Evolutionary conservation across 2,329 filamentous ascomycete genomes (phyloP).

Genomic region (Calonectria pseudoreteaudii): DNA sequence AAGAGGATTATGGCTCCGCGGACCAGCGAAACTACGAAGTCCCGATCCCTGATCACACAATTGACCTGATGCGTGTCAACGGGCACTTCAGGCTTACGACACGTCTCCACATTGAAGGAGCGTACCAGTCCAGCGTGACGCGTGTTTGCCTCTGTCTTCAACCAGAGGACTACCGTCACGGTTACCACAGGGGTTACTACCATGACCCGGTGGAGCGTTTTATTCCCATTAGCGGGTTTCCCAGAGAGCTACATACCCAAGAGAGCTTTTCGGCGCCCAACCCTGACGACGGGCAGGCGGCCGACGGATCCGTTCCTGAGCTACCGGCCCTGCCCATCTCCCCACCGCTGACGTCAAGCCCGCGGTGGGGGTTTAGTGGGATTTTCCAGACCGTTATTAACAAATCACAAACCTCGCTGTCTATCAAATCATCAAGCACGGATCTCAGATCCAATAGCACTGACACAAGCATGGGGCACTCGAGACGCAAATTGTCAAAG

Average conservation of each 20-base stretch:
- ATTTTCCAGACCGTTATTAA: background rate
- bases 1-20: background rate
- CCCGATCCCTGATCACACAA: background rate
- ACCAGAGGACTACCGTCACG: background rate
- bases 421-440: background rate
- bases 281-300: background rate
- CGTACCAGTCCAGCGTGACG: background rate
- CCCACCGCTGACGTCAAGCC: background rate
- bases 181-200: background rate
- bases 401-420: background rate
- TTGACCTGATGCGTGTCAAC: background rate
- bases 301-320: background rate
- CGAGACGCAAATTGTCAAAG: background rate
- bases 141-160: constrained; percentile 4
- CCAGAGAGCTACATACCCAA: background rate
- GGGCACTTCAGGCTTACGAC: background rate
- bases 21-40: background rate
- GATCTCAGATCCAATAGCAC: background rate
- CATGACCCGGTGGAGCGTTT: background rate
- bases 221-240: background rate
- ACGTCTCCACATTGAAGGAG: background rate
- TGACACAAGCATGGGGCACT: background rate
- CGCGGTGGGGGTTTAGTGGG: background rate
- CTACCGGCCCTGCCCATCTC: background rate
- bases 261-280: background rate